A percentile compares a stretch with the other conserved stretches of the same genome.
phyloP scores from a whole-genome alignment of 2,329 filamentous ascomycete species.

The Dothistroma pini region DNA sequence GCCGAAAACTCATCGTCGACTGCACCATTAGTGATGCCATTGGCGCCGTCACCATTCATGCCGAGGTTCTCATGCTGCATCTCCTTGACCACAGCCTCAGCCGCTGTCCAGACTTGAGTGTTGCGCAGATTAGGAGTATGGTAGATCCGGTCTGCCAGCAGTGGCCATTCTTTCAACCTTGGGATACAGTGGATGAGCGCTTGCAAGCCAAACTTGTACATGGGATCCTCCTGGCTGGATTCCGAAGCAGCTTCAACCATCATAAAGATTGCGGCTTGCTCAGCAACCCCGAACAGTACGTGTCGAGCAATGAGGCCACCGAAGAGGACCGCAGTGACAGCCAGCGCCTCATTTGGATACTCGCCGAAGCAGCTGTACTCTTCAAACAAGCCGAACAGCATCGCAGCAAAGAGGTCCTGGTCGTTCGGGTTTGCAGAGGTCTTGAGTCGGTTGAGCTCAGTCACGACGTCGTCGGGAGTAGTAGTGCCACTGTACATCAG shows the following conservation, averaged over 20 bases:
- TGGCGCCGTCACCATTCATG: constrained; percentile 31
- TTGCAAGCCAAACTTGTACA: constrained; percentile 98
- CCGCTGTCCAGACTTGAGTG: constrained; percentile 55
- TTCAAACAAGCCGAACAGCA: constrained; percentile 97
- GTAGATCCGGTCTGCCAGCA: constrained; percentile 80
- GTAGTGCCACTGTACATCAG: constrained; percentile 94
- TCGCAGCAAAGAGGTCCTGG: constrained; percentile 95
- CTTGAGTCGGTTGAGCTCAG: constrained; percentile 81
- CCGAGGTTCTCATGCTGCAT: constrained; percentile 27
- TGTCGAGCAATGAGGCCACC: constrained; percentile 86
- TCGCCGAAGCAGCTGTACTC: constrained; percentile 95
- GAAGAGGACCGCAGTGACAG: constrained; percentile 93
- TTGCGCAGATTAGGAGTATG: constrained; percentile 77
- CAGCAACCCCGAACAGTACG: constrained; percentile 80
- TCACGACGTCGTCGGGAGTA: constrained; percentile 79
- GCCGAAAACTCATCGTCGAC: constrained; percentile 57
- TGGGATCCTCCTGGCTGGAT: constrained; percentile 74
- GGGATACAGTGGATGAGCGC: constrained; percentile 84
- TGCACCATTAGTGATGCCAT: constrained; percentile 68
- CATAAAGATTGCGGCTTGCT: constrained; percentile 94
- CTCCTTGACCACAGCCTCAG: constrained; percentile 32
- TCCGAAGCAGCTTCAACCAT: constrained; percentile 94
- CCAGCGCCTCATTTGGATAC: constrained; percentile 92
- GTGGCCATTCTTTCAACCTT: constrained; percentile 89
- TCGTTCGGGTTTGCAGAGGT: constrained; percentile 77